phyloP scores from a whole-genome alignment of 2,329 filamentous ascomycete genomes.

The Claviceps quebecensis region DNA sequence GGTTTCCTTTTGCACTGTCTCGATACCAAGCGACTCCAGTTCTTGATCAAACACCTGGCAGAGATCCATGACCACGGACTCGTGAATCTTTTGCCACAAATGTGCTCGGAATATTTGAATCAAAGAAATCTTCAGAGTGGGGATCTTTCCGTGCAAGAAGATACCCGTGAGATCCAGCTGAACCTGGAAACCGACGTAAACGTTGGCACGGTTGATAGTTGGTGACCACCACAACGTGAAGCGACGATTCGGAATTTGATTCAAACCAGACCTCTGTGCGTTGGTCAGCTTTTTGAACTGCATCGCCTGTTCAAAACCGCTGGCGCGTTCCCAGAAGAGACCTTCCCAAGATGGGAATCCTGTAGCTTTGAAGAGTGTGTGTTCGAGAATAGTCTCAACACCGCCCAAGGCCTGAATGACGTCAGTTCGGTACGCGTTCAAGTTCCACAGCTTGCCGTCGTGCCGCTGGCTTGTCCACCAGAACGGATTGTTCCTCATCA shows the following conservation, averaged over 20 bases:
- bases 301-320: constrained; percentile 53
- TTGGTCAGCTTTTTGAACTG: constrained; percentile 99
- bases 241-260: constrained; percentile 95
- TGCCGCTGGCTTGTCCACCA: constrained; percentile 98
- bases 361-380: constrained; percentile 92
- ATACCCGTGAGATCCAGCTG: constrained; percentile 96
- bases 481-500: constrained; percentile 99
- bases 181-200: constrained; percentile 98
- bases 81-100: constrained; percentile 99
- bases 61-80: constrained; percentile 96
- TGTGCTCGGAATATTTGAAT: constrained; percentile 99
- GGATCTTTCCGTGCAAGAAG: constrained; percentile 98
- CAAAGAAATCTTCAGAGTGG: constrained; percentile 90
- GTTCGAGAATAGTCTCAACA: constrained; percentile 95
- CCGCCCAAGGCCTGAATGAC: constrained; percentile 91
- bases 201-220: constrained; percentile 88
- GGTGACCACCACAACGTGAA: constrained; percentile 98
- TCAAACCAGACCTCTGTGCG: constrained; percentile 88
- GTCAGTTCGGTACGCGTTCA: constrained; percentile 91
- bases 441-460: constrained; percentile 93
- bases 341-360: constrained; percentile 97
- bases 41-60: constrained; percentile 98
- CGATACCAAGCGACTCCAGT: constrained; percentile 85
- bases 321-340: constrained; percentile 63
- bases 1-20: constrained; percentile 96